phyloP scores from a whole-genome alignment of 768 basidiomycete species.

The Tricholoma terreum region DNA sequence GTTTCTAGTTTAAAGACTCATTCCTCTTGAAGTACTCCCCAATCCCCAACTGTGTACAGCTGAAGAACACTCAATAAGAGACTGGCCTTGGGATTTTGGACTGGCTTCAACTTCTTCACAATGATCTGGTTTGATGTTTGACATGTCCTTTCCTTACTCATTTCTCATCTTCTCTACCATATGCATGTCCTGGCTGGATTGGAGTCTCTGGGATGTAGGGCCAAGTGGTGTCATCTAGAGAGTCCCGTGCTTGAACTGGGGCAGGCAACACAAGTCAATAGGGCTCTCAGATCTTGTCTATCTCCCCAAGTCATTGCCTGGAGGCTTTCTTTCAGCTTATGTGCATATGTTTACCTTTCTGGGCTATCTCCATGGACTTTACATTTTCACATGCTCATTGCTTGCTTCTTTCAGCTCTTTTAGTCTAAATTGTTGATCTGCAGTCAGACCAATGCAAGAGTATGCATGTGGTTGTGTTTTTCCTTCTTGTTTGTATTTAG shows the following conservation, averaged over 20 bases:
- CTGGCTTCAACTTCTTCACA: too few relatives aligned
- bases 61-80: too few relatives aligned
- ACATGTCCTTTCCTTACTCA: too few relatives aligned
- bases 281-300: background rate
- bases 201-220: background rate
- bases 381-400: too few relatives aligned
- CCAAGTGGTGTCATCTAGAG: background rate
- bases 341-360: background rate
- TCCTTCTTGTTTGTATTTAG: too few relatives aligned
- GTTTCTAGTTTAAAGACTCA: too few relatives aligned
- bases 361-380: background rate
- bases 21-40: too few relatives aligned
- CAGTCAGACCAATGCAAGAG: background rate
- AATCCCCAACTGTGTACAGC: too few relatives aligned
- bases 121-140: too few relatives aligned
- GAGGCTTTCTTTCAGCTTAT: background rate
- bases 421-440: background rate
- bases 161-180: background rate
- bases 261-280: background rate
- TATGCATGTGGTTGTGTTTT: background rate
- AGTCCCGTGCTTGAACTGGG: background rate
- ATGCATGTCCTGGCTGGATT: too few relatives aligned
- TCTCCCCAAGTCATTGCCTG: background rate
- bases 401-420: background rate
- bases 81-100: too few relatives aligned